A percentile compares a stretch with the other conserved stretches of the same genome.
These are phyloP conservation scores for Fragaria vesca DNA, from an alignment of 306 rosid species.

Conservation along the genomic window DNA sequence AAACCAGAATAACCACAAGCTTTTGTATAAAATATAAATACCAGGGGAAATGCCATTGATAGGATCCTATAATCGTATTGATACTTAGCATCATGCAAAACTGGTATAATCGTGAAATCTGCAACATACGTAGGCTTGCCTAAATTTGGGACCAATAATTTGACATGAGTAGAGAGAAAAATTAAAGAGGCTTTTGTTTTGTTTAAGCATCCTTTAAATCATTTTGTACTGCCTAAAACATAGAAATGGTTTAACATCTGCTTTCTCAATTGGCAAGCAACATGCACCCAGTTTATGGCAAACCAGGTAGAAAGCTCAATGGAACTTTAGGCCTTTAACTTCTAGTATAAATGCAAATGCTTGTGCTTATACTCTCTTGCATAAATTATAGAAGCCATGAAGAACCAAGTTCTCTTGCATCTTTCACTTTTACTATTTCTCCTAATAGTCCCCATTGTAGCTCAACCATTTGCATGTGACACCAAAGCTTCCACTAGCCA, in stretches of 20 bases:
- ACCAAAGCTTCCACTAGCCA: constrained; percentile 27
- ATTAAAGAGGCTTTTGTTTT: constrained; percentile 38
- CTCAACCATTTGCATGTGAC: constrained; percentile 65
- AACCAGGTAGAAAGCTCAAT: constrained; percentile 5
- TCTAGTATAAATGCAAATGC: constrained; percentile 32
- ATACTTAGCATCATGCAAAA: background rate
- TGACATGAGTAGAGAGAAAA: constrained; percentile 6
- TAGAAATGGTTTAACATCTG: background rate
- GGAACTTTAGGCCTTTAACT: background rate
- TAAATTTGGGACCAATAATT: too few relatives aligned
- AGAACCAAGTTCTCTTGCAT: constrained; percentile 21
- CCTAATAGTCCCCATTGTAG: constrained; percentile 23
- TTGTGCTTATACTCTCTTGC: background rate
- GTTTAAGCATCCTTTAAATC: constrained; percentile 39
- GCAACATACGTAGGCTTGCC: too few relatives aligned
- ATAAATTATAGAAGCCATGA: constrained; percentile 29
- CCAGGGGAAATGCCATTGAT: background rate
- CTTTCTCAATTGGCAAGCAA: constrained; percentile 50
- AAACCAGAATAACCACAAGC: background rate
- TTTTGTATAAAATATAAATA: background rate
- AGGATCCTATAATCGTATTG: background rate
- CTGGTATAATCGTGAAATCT: background rate
- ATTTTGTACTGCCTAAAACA: constrained; percentile 12
- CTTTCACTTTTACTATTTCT: constrained; percentile 22
- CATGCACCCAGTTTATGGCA: constrained; percentile 20